These are phyloP conservation scores for Ustanciosporium gigantosporum DNA, from an alignment of 1,284 basidiomycete genomes.

Conservation along the genomic window DNA sequence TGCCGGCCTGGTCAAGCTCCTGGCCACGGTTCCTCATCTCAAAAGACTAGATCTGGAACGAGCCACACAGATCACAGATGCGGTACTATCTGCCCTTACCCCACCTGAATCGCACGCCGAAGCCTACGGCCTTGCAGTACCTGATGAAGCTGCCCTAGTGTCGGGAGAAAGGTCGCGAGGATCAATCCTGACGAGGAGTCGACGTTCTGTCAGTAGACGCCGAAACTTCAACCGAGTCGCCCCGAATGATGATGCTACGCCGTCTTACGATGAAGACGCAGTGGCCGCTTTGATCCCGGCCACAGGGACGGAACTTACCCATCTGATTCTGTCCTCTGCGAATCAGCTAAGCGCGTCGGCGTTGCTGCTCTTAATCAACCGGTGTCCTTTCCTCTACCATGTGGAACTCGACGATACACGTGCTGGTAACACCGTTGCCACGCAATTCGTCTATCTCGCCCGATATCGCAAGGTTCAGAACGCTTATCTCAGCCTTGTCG, in stretches of 20 bases:
- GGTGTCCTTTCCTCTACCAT: constrained; percentile 38
- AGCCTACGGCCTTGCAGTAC: constrained; percentile 20
- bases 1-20: constrained; percentile 72
- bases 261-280: constrained; percentile 18
- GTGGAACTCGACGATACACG: constrained; percentile 49
- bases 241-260: constrained; percentile 5
- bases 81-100: constrained; percentile 71
- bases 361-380: constrained; percentile 32
- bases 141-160: constrained; percentile 15
- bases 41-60: constrained; percentile 82
- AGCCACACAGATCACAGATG: constrained; percentile 75
- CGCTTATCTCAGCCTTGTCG: constrained; percentile 41
- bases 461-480: constrained; percentile 27
- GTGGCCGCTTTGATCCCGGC: constrained; percentile 28
- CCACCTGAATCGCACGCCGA: constrained; percentile 62
- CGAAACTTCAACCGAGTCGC: constrained; percentile 13
- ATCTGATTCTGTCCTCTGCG: constrained; percentile 70
- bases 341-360: constrained; percentile 19
- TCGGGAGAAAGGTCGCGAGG: constrained; percentile 12
- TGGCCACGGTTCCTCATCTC: constrained; percentile 73
- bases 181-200: constrained; percentile 14
- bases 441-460: constrained; percentile 38
- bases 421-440: constrained; percentile 31
- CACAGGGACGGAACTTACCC: constrained; percentile 72
- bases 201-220: constrained; percentile 25